These are phyloP conservation scores for Ogataea pini DNA, from an alignment of 805 yeast genomes.

Conservation along the genomic window DNA sequence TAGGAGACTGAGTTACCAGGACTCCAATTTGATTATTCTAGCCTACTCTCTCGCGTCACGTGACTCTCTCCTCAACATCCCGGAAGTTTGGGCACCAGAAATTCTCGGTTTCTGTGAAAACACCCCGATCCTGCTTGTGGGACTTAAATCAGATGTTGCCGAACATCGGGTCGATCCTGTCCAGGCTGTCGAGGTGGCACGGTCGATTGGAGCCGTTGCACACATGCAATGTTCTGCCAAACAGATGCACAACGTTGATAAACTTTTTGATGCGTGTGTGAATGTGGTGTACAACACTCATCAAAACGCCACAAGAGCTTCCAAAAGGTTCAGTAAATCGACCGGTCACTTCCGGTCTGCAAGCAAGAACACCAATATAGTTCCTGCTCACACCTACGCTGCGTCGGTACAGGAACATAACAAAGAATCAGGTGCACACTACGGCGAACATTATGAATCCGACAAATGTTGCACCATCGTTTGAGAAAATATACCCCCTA, in stretches of 20 bases:
- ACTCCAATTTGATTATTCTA: conserved; percentile 69
- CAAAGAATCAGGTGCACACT: conserved; percentile 3
- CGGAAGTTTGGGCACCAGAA: conserved; percentile 88
- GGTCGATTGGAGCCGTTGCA: conserved; percentile 62
- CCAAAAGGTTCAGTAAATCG: conserved; percentile 21
- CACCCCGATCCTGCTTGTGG: conserved; percentile 76
- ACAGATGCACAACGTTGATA: conserved; percentile 60
- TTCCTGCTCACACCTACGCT: conserved; percentile 6
- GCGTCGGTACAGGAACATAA: conserved; percentile 5
- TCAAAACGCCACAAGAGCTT: conserved; percentile 14
- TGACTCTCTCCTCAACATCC: conserved; percentile 67
- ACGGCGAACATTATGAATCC: conserved; percentile 7
- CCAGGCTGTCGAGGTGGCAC: conserved; percentile 30
- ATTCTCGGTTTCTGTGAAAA: conserved; percentile 80
- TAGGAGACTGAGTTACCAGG: conserved; percentile 85
- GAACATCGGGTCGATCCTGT: conserved; percentile 25
- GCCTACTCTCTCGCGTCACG: conserved; percentile 72
- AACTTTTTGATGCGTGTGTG: conserved; percentile 60
- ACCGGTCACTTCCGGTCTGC: conserved; percentile 25
- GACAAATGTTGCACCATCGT: conserved; percentile 14
- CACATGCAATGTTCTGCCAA: conserved; percentile 83
- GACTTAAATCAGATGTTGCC: conserved; percentile 74
- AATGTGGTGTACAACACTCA: conserved; percentile 34
- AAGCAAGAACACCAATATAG: conserved; percentile 21
- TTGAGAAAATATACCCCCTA: conserved; percentile 5